Conservation (phyloP, 306 rosid genomes). For the Clitoria ternatea region DNA sequence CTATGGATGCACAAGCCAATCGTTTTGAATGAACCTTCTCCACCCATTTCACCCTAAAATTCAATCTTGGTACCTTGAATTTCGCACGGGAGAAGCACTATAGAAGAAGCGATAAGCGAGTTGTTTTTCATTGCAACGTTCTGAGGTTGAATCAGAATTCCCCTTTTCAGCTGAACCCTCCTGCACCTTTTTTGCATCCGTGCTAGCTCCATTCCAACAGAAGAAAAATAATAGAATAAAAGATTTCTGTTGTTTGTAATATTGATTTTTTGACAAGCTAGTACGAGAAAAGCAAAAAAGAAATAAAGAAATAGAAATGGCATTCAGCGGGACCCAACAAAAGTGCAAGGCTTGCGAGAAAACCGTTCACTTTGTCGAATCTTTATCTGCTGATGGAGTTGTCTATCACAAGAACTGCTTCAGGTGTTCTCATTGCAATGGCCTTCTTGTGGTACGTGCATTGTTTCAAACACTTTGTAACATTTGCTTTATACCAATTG, state of each 20-base stretch:
- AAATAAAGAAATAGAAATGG: conserved; percentile 26
- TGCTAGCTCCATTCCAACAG: background rate
- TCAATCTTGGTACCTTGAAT: conserved; percentile 26
- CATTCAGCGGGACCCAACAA: conserved; percentile 77
- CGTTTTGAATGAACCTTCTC: conserved; percentile 18
- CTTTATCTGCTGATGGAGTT: conserved; percentile 55
- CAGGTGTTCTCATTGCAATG: conserved; percentile 67
- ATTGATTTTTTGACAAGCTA: conserved; percentile 1
- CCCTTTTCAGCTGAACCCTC: conserved; percentile 16
- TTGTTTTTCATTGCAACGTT: too few species aligned
- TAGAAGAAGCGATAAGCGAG: too few species aligned
- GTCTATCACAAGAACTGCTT: conserved; percentile 63
- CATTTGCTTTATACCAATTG: too few species aligned
- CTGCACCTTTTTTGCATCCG: background rate
- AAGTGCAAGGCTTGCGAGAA: conserved; percentile 78
- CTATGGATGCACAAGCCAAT: background rate
- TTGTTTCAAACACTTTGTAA: too few species aligned
- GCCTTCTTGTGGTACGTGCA: conserved; percentile 57
- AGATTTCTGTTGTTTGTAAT: conserved; percentile 3
- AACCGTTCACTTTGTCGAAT: conserved; percentile 60
- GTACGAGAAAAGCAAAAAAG: background rate
- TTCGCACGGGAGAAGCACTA: conserved; percentile 19
- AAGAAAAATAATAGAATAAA: too few species aligned
- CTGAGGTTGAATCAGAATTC: background rate
- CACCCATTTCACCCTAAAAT: conserved; percentile 26